Conservation (phyloP, 352 stramenopile species). For the Pythium scleroteichum region DNA sequence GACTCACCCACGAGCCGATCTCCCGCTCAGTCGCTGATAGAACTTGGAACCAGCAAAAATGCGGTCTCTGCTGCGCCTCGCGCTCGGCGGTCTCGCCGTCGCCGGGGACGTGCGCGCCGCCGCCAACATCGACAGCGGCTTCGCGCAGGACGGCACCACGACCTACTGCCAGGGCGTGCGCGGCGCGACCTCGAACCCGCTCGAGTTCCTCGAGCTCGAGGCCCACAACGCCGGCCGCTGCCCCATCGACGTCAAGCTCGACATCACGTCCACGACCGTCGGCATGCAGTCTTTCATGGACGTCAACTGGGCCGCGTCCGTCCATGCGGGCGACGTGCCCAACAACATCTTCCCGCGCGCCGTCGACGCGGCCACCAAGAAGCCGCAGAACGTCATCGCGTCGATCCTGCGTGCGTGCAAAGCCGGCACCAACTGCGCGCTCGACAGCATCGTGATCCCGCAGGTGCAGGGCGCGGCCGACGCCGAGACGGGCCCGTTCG, state of each 20-base stretch:
- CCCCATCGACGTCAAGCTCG: conserved; percentile 45
- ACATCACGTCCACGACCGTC: conserved; percentile 34
- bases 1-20: background rate
- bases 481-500: conserved; percentile 42
- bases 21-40: background rate
- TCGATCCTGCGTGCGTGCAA: conserved; percentile 67
- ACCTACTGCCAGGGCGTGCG: conserved; percentile 77
- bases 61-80: too few relatives aligned
- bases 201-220: conserved; percentile 48
- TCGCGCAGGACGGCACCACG: conserved; percentile 56
- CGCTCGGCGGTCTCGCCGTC: background rate
- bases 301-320: conserved; percentile 51
- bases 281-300: conserved; percentile 43
- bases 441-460: conserved; percentile 36
- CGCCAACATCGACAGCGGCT: conserved; percentile 58
- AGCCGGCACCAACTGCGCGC: conserved; percentile 59
- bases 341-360: conserved; percentile 63
- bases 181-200: conserved; percentile 9
- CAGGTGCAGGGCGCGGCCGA: conserved; percentile 36
- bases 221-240: conserved; percentile 55
- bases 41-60: background rate
- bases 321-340: conserved; percentile 23
- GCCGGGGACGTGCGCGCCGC: conserved; percentile 7
- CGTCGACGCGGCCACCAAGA: conserved; percentile 44
- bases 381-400: conserved; percentile 43